Evolutionary conservation across 352 stramenopile genomes (phyloP).

Genomic region (Phytophthora melonis): DNA sequence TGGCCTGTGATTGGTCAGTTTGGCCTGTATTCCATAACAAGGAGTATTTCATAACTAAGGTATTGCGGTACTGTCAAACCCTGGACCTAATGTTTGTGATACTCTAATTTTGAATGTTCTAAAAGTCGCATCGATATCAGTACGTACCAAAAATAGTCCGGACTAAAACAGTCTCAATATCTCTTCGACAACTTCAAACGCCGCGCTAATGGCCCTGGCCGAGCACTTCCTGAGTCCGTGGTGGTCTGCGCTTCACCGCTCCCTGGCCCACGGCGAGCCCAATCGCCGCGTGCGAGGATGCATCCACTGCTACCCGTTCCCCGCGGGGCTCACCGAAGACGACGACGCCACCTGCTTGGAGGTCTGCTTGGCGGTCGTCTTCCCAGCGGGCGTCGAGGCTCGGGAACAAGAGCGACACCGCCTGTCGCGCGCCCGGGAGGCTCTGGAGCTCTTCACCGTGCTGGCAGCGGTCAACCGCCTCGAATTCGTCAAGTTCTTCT

Average conservation of each 20-base stretch:
- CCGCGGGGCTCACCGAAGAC: not conserved
- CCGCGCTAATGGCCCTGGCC: not conserved
- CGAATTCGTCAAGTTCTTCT: not conserved
- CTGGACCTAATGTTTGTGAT: too few species aligned
- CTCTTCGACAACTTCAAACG: too few species aligned
- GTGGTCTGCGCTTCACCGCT: not conserved
- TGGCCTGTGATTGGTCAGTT: too few species aligned
- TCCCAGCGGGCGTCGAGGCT: not conserved
- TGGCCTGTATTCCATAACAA: too few species aligned
- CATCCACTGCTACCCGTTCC: not conserved
- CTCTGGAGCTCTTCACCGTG: slow-evolving; percentile 8
- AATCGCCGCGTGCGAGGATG: not conserved
- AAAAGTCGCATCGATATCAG: too few species aligned
- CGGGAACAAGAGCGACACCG: not conserved
- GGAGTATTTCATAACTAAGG: too few species aligned
- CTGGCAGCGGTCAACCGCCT: not conserved
- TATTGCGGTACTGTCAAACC: too few species aligned
- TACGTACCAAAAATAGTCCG: too few species aligned
- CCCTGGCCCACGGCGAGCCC: not conserved
- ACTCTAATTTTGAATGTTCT: too few species aligned
- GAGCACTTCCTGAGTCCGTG: not conserved
- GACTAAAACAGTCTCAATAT: too few species aligned
- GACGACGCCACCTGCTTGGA: not conserved
- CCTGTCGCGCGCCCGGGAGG: not conserved
- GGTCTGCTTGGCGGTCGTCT: not conserved